Conservation (phyloP, 495 filamentous ascomycete species). For the Neurospora sp. region DNA sequence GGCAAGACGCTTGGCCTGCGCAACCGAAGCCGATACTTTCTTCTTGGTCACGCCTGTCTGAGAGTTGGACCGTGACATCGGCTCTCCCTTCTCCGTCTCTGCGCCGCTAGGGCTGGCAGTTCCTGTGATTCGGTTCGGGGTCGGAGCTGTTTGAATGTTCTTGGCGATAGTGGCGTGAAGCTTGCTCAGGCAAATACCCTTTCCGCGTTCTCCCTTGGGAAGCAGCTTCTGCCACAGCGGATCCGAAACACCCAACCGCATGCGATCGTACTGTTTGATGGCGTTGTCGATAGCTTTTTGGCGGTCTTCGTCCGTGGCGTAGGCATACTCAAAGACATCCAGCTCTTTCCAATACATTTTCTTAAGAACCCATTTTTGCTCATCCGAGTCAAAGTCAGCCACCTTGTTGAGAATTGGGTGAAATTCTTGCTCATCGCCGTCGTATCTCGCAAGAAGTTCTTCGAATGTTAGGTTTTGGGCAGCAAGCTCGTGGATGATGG, state of each 20-base stretch:
- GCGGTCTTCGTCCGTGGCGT: conserved; percentile 55
- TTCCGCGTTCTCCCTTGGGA: conserved; percentile 62
- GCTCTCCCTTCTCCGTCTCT: conserved; percentile 41
- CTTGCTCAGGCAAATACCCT: conserved; percentile 70
- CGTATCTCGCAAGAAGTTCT: conserved; percentile 44
- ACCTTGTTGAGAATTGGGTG: conserved; percentile 46
- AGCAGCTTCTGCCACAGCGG: conserved; percentile 73
- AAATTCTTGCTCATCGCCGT: conserved; percentile 45
- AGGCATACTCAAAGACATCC: conserved; percentile 70
- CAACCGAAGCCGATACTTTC: conserved; percentile 50
- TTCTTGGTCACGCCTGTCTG: conserved; percentile 40
- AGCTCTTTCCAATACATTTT: conserved; percentile 73
- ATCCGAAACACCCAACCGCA: conserved; percentile 61
- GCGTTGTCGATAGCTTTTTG: conserved; percentile 75
- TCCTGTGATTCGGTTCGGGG: conserved; percentile 48
- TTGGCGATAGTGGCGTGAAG: conserved; percentile 52
- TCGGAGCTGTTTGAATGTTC: conserved; percentile 41
- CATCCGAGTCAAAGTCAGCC: conserved; percentile 42
- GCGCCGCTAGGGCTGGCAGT: conserved; percentile 45
- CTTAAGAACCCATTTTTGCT: conserved; percentile 54
- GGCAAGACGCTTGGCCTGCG: conserved; percentile 49
- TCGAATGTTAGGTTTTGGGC: conserved; percentile 47
- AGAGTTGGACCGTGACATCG: conserved; percentile 44
- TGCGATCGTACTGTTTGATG: conserved; percentile 69
- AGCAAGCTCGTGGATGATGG: conserved; percentile 68